Evolutionary conservation across 192 early-diverging fungal species (phyloP).

Genomic region (Rhizophagus prolifer): DNA sequence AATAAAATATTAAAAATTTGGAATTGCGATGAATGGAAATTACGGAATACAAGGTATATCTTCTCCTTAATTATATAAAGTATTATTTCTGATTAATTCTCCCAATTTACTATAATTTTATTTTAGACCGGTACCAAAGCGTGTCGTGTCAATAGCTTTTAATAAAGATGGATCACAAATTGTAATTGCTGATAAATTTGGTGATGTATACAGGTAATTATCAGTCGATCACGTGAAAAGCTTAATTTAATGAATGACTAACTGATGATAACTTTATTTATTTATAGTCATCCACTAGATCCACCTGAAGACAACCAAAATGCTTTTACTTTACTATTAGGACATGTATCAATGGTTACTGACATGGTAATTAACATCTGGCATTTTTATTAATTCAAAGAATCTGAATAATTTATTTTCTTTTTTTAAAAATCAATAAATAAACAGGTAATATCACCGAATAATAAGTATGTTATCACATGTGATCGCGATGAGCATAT

Average conservation of each 20-base stretch:
- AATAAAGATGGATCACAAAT: conserved; percentile 60
- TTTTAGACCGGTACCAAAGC: conserved; percentile 59
- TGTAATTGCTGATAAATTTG: conserved; percentile 91
- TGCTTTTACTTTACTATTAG: conserved; percentile 57
- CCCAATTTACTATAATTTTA: conserved; percentile 18
- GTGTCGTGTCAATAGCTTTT: conserved; percentile 74
- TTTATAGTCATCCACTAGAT: conserved; percentile 38
- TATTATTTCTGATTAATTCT: neutral
- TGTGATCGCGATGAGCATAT: conserved; percentile 98
- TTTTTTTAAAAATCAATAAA: neutral
- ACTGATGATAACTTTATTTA: neutral
- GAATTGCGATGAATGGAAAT: conserved; percentile 58
- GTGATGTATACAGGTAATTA: conserved; percentile 82
- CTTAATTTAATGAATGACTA: too few species aligned
- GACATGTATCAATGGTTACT: conserved; percentile 94
- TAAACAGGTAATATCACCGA: conserved; percentile 54
- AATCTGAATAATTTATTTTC: neutral
- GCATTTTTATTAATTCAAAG: neutral
- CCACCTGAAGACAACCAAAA: conserved; percentile 38
- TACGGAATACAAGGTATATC: conserved; percentile 43
- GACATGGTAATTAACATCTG: conserved; percentile 61
- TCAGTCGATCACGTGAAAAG: neutral
- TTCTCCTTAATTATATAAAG: neutral
- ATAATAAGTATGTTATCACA: conserved; percentile 76
- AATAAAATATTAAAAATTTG: conserved; percentile 72